A percentile compares a stretch with the other conserved stretches of the same genome.
Evolutionary conservation across 2,329 filamentous ascomycete genomes (phyloP).

Genomic region (Alternaria panax): DNA sequence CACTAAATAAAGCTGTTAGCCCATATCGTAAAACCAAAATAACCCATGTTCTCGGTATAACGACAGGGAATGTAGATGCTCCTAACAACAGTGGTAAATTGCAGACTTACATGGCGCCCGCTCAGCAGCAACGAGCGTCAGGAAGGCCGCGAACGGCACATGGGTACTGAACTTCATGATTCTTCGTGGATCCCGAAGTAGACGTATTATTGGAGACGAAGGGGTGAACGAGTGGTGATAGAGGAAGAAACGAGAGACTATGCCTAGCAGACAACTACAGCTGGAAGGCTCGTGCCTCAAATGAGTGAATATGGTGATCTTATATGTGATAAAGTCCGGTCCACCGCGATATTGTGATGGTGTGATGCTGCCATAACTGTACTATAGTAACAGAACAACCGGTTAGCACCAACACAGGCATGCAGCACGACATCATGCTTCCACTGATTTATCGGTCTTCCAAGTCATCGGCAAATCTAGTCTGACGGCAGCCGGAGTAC

Average conservation of each 20-base stretch:
- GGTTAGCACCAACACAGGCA: conserved; percentile 22
- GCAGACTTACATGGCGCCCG: conserved; percentile 23
- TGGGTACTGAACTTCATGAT: conserved; percentile 31
- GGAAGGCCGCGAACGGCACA: conserved; percentile 18
- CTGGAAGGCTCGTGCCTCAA: conserved; percentile 7
- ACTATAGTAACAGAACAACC: conserved; percentile 12
- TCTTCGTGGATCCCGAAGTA: neutral
- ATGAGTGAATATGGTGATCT: conserved; percentile 1
- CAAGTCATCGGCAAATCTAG: neutral
- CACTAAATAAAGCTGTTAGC: conserved; percentile 13
- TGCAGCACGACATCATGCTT: conserved; percentile 34
- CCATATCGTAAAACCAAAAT: neutral
- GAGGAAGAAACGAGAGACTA: conserved; percentile 23
- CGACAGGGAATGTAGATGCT: neutral
- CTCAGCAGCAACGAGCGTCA: conserved; percentile 23
- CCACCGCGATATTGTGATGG: conserved; percentile 8
- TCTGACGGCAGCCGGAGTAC: conserved; percentile 6
- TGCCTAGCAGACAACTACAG: conserved; percentile 18
- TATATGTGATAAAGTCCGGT: conserved; percentile 23
- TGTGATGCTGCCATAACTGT: conserved; percentile 5
- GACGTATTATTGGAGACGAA: neutral
- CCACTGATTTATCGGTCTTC: conserved; percentile 6
- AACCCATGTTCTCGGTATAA: neutral
- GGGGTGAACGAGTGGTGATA: conserved; percentile 10
- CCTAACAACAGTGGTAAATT: neutral